phyloP scores from a whole-genome alignment of 1,139 yeast genomes.

The Yamadazyma sp. region DNA sequence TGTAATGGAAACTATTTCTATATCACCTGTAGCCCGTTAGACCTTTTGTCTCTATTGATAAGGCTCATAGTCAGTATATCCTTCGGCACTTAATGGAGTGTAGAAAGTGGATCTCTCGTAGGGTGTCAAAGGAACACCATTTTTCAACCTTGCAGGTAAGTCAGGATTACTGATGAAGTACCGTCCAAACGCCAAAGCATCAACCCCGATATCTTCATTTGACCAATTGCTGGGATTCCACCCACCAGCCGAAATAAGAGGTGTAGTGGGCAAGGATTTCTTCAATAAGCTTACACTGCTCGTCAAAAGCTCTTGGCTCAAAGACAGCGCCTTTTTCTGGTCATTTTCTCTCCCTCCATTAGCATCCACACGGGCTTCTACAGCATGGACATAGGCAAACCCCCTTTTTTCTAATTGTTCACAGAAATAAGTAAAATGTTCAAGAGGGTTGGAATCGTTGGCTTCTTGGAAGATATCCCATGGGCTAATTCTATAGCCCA shows the following conservation, averaged over 20 bases:
- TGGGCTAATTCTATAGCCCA: conserved; percentile 26
- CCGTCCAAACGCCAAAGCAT: conserved; percentile 43
- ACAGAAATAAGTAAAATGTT: conserved; percentile 17
- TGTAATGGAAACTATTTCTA: too few relatives aligned
- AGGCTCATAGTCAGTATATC: conserved; percentile 11
- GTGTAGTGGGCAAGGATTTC: conserved; percentile 14
- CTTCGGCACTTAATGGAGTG: conserved; percentile 11
- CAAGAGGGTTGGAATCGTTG: conserved; percentile 17
- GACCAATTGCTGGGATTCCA: conserved; percentile 12
- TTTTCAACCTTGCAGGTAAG: conserved; percentile 35
- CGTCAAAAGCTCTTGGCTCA: conserved; percentile 11
- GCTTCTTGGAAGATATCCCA: conserved; percentile 21
- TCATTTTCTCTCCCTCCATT: conserved; percentile 21
- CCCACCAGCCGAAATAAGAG: conserved; percentile 18
- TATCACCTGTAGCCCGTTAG: too few relatives aligned
- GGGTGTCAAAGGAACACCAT: conserved; percentile 13
- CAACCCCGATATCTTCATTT: conserved; percentile 7
- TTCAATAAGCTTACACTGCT: conserved; percentile 18
- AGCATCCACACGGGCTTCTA: conserved; percentile 23
- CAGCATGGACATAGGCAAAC: conserved; percentile 24
- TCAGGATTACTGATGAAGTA: conserved; percentile 52
- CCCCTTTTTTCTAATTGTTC: conserved; percentile 19
- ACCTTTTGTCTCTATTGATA: too few relatives aligned
- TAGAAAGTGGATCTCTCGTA: conserved; percentile 27
- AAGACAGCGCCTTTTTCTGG: conserved; percentile 1